Percentiles rank a stretch among this genome's conserved stretches.
These are phyloP conservation scores for Lachancea fermentati DNA, from an alignment of 805 yeast species.

Conservation along the genomic window DNA sequence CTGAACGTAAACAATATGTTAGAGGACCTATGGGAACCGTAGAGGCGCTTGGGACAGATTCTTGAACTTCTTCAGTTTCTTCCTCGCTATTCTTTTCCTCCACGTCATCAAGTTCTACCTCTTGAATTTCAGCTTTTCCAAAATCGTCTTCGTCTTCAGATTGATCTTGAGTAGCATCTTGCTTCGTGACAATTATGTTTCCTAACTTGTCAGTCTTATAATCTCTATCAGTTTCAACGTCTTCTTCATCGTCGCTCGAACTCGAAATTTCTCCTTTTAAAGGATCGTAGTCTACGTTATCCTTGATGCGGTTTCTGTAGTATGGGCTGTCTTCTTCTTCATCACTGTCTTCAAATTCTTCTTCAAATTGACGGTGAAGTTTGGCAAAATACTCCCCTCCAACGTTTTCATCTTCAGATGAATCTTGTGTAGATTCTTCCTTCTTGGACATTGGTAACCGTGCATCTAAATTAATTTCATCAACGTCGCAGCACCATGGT, in stretches of 20 bases:
- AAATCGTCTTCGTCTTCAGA: slow-evolving; percentile 9
- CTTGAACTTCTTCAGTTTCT: slow-evolving; percentile 3
- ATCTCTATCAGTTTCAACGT: slow-evolving; percentile 17
- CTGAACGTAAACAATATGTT: slow-evolving; percentile 71
- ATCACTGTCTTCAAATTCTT: slow-evolving; percentile 32
- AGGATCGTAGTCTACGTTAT: slow-evolving; percentile 27
- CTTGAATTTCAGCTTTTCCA: slow-evolving; percentile 10
- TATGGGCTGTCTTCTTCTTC: slow-evolving; percentile 21
- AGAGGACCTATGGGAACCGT: slow-evolving; percentile 39
- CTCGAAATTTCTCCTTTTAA: slow-evolving; percentile 20
- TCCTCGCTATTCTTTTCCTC: slow-evolving; percentile 12
- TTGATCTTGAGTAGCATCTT: slow-evolving; percentile 10
- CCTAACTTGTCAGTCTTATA: slow-evolving; percentile 30
- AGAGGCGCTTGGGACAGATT: slow-evolving; percentile 10
- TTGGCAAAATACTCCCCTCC: slow-evolving; percentile 29
- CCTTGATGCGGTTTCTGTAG: slow-evolving; percentile 10
- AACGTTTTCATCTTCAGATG: slow-evolving; percentile 30
- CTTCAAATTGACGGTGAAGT: slow-evolving; percentile 28
- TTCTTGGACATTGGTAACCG: slow-evolving; percentile 62
- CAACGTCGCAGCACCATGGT: slow-evolving; percentile 62
- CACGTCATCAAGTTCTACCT: slow-evolving; percentile 10
- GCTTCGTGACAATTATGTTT: slow-evolving; percentile 22
- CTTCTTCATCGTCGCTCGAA: slow-evolving; percentile 13
- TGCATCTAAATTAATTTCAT: slow-evolving; percentile 74
- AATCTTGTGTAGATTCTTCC: slow-evolving; percentile 38